Percentiles rank a stretch among this genome's conserved stretches.
phyloP scores from a whole-genome alignment of 2,329 filamentous ascomycete species.

The Alternaria triticimaculans region DNA sequence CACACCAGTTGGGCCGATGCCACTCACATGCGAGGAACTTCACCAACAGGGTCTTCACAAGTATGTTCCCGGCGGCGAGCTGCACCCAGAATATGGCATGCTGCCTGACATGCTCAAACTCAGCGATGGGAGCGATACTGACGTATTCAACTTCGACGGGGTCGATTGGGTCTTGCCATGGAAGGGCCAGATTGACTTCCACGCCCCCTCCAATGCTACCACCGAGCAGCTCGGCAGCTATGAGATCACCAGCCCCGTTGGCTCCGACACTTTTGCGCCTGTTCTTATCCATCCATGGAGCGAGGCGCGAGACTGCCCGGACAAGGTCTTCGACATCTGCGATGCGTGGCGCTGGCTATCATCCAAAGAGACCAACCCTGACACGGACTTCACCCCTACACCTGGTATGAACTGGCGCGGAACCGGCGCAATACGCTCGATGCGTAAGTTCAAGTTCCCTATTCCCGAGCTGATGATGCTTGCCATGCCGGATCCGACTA shows the following conservation, averaged over 20 bases:
- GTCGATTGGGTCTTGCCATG: constrained; percentile 19
- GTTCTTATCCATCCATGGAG: not conserved
- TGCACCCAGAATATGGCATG: constrained; percentile 22
- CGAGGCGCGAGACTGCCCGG: not conserved
- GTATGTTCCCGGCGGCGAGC: constrained; percentile 23
- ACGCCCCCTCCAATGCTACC: not conserved
- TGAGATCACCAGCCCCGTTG: not conserved
- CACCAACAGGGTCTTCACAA: constrained; percentile 21
- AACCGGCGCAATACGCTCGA: not conserved
- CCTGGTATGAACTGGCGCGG: not conserved
- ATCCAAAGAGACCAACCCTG: not conserved
- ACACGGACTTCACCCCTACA: not conserved
- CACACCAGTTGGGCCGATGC: constrained; percentile 25
- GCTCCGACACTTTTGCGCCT: not conserved
- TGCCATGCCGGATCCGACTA: not conserved
- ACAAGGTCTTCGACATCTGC: not conserved
- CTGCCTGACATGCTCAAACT: constrained; percentile 10
- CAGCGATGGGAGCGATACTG: constrained; percentile 22
- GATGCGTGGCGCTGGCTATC: not conserved
- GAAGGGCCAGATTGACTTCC: constrained; percentile 6
- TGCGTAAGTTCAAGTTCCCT: constrained; percentile 11
- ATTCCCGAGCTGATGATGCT: constrained; percentile 21
- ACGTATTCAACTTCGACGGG: constrained; percentile 24
- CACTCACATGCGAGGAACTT: constrained; percentile 26
- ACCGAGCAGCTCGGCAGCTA: not conserved